A percentile compares a stretch with the other conserved stretches of the same genome.
phyloP scores from a whole-genome alignment of 2,329 filamentous ascomycete genomes.

The Xylariaceae sp. region DNA sequence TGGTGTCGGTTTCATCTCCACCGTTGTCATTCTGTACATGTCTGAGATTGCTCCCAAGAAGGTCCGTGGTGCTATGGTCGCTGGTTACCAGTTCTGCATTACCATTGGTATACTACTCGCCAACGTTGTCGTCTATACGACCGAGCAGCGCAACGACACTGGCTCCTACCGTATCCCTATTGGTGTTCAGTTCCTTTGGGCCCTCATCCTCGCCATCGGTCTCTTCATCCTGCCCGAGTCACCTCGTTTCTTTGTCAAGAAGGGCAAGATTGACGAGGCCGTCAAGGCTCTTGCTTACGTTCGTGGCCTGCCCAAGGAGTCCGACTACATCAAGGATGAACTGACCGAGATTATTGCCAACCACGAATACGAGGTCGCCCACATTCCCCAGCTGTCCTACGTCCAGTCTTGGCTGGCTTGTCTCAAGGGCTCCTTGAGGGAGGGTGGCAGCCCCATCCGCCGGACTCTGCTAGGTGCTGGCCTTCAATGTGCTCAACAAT shows the following conservation, averaged over 20 bases:
- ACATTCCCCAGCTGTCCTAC: conserved; percentile 56
- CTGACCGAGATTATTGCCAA: conserved; percentile 72
- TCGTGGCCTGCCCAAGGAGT: conserved; percentile 61
- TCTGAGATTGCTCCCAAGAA: conserved; percentile 56
- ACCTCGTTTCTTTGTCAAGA: conserved; percentile 68
- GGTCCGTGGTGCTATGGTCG: conserved; percentile 67
- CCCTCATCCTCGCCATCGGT: conserved; percentile 37
- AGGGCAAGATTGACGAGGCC: conserved; percentile 58
- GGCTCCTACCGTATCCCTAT: conserved; percentile 70
- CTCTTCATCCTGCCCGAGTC: conserved; percentile 54
- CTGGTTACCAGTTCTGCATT: conserved; percentile 74
- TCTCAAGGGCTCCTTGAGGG: conserved; percentile 52
- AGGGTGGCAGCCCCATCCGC: conserved; percentile 54
- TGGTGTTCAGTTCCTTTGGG: conserved; percentile 58
- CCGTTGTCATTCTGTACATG: conserved; percentile 69
- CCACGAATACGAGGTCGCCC: conserved; percentile 62
- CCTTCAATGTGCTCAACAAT: conserved; percentile 35
- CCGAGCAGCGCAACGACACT: conserved; percentile 54
- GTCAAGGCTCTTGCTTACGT: conserved; percentile 54
- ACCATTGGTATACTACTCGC: conserved; percentile 69
- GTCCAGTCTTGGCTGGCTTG: conserved; percentile 56
- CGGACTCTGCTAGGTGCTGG: conserved; percentile 43
- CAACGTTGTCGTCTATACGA: conserved; percentile 63
- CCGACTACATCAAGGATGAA: conserved; percentile 63
- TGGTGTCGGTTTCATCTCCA: conserved; percentile 65